phyloP scores from a whole-genome alignment of 2,329 filamentous ascomycete genomes.

The Fusarium protoensiforme region DNA sequence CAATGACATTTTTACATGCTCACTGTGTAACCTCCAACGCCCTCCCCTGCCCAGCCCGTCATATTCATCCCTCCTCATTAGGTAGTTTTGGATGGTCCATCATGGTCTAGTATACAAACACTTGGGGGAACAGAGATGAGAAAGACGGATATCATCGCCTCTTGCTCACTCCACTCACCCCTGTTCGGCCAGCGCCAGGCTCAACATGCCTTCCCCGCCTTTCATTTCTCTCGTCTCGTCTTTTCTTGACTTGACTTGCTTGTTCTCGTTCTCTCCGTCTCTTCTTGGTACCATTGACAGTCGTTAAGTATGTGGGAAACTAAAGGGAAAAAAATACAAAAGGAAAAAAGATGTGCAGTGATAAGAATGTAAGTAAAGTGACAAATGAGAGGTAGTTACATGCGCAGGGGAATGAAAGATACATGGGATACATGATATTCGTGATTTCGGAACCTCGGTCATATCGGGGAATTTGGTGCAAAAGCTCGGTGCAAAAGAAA shows the following conservation, averaged over 20 bases:
- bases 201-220: background rate
- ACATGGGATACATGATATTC: constrained; percentile 41
- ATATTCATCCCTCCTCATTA: constrained; percentile 31
- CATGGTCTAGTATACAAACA: constrained; percentile 33
- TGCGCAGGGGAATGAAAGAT: constrained; percentile 27
- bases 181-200: background rate
- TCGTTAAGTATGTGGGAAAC: constrained; percentile 20
- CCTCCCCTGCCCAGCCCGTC: constrained; percentile 3
- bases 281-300: background rate
- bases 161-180: background rate
- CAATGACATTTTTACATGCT: constrained; percentile 18
- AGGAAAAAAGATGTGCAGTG: background rate
- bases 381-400: constrained; percentile 34
- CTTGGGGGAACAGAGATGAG: background rate
- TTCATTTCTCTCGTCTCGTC: background rate
- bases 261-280: background rate
- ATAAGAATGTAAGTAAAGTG: constrained; percentile 5
- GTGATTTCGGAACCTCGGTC: constrained; percentile 37
- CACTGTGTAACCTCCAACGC: constrained; percentile 17
- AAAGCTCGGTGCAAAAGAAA: background rate
- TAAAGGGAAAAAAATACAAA: background rate
- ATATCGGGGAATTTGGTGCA: constrained; percentile 21
- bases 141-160: background rate
- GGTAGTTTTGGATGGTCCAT: constrained; percentile 17
- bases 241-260: background rate